Base-by-base conservation (phyloP, 2,329 filamentous ascomycete species). In the Colletotrichum liriopes region DNA sequence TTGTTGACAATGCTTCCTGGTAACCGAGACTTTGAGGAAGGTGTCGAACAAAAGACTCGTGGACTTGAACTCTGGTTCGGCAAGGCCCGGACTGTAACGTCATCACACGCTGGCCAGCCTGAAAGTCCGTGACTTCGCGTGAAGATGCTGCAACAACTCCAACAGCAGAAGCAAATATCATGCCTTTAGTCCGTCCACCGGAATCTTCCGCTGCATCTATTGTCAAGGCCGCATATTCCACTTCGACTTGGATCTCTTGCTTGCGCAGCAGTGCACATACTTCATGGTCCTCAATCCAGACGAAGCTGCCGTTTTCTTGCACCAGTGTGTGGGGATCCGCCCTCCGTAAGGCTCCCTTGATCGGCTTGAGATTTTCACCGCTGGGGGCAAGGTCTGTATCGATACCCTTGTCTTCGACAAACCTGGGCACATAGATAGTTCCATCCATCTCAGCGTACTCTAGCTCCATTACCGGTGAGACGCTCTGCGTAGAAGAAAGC, bases 371-470 rank as follows among this genome's bases (percentile, higher is more conserved):
- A 7, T 18, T 8, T 12, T 16, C 49, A 6, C 39, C 51, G 3
- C 32, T 9, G 4, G 4, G 18, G 6, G 9, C n/a, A 5, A 69
- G 45, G 16, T 58, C 23, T 1, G 49, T 64, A 43, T 75, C 73
- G 16, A 70, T 59, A 5, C 62, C 68, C 18, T 63, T 35, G 29
- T 72, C 64, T 35, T 72, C 72, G 16, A 56, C 29, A 7, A 73
- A 73, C 16, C 73, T 54, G 18, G 73, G 71, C 18, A 74, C 51
- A 14, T 63, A 65, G n/a, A 76, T 29, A 5, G 47, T 2, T 12
- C 73, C 74, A 6, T 73, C 49, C 7, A 26, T n/a, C 37, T 74
- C 74, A 1, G 62, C 65, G 18, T 71, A 75, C n/a, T 76, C 74
- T 43, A 71, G 63, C 39, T 76, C 74, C 20, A 43, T 26, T 7